Conservation (phyloP, 2,329 filamentous ascomycete species). For the Emmonsiellopsis sp. region DNA sequence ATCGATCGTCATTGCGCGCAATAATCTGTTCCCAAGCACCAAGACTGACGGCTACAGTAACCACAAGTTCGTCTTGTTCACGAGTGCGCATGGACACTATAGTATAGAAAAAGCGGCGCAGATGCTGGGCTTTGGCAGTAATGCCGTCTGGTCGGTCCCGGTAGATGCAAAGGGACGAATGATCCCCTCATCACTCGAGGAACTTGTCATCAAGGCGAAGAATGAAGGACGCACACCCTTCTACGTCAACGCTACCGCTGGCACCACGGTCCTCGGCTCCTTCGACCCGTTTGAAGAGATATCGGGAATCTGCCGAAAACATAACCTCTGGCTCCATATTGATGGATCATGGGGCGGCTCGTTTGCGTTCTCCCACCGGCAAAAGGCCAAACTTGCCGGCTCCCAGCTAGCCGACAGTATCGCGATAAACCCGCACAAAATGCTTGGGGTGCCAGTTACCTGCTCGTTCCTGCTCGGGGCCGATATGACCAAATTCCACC, state of each 20-base stretch:
- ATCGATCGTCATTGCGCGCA: slow-evolving; percentile 78
- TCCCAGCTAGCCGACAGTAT: slow-evolving; percentile 68
- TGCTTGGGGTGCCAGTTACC: slow-evolving; percentile 84
- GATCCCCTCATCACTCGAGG: slow-evolving; percentile 55
- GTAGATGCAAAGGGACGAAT: slow-evolving; percentile 68
- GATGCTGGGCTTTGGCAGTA: slow-evolving; percentile 72
- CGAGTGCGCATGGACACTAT: slow-evolving; percentile 85
- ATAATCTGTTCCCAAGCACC: slow-evolving; percentile 70
- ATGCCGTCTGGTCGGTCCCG: slow-evolving; percentile 63
- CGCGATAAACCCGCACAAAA: slow-evolving; percentile 92
- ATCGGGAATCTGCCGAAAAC: slow-evolving; percentile 57
- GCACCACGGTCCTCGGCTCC: slow-evolving; percentile 84
- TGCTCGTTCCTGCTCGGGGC: slow-evolving; percentile 79
- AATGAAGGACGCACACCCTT: slow-evolving; percentile 68
- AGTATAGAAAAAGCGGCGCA: slow-evolving; percentile 91
- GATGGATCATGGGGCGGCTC: slow-evolving; percentile 88
- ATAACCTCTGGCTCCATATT: slow-evolving; percentile 83
- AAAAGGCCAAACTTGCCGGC: slow-evolving; percentile 58
- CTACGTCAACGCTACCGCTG: slow-evolving; percentile 91
- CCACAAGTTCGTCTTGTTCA: slow-evolving; percentile 71
- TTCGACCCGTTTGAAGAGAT: slow-evolving; percentile 73
- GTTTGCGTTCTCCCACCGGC: slow-evolving; percentile 64
- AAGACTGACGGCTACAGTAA: slow-evolving; percentile 62
- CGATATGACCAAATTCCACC: slow-evolving; percentile 69
- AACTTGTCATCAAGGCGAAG: slow-evolving; percentile 53